These are phyloP conservation scores for Suillus occidentalis DNA, from an alignment of 768 basidiomycete species.

Conservation along the genomic window DNA sequence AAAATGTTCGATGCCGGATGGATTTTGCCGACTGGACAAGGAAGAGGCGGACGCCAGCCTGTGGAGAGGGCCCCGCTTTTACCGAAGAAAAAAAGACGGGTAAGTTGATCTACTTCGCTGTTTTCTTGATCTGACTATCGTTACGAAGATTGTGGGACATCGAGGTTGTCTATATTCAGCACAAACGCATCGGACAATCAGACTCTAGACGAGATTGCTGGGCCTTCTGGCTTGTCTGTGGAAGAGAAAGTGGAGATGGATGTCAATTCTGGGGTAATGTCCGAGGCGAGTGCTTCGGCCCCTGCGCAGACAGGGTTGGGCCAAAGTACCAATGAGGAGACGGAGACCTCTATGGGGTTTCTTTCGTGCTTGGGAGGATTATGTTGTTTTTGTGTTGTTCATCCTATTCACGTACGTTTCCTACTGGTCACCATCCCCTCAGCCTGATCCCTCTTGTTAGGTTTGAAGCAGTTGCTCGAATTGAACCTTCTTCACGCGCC, in stretches of 20 bases:
- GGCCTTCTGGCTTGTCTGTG: conserved; percentile 22
- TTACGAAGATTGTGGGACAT: conserved; percentile 35
- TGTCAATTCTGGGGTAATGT: background rate
- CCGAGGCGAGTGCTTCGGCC: background rate
- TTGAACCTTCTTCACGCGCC: conserved; percentile 35
- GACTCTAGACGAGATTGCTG: conserved; percentile 28
- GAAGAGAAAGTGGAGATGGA: conserved; percentile 22
- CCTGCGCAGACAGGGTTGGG: background rate
- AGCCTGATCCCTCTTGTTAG: conserved; percentile 37
- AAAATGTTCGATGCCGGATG: conserved; percentile 83
- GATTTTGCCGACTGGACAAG: conserved; percentile 78
- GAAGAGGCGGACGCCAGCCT: conserved; percentile 56
- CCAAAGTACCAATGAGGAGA: background rate
- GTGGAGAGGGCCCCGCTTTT: conserved; percentile 45
- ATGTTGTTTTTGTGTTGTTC: conserved; percentile 80
- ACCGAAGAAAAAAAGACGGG: conserved; percentile 53
- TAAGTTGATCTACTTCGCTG: background rate
- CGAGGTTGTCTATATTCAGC: conserved; percentile 47
- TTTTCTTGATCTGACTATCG: conserved; percentile 1
- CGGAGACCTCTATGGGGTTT: conserved; percentile 45
- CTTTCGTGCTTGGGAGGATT: conserved; percentile 90
- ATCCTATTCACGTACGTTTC: conserved; percentile 76
- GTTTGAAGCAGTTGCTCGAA: conserved; percentile 83
- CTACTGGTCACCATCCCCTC: background rate
- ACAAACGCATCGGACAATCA: conserved; percentile 49